Base-by-base conservation (phyloP, 768 basidiomycete species). In the Leccinum barrowsii region DNA sequence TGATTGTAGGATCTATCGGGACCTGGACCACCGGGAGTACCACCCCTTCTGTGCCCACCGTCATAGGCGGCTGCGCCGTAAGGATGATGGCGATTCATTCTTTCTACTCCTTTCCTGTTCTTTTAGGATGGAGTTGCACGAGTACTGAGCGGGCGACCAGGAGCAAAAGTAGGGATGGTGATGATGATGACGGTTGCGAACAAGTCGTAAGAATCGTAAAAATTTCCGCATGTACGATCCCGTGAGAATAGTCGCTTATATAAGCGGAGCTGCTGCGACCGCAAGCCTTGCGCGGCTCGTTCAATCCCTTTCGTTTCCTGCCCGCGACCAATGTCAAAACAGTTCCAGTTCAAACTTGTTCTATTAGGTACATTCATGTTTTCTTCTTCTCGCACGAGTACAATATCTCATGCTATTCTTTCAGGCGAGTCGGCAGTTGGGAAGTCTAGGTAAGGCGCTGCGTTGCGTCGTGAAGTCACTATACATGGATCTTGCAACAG, bases 351-450 rank as follows among this genome's bases (percentile, higher is more conserved):
- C 80, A 98, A 98, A 74, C 89, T 98, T 64, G 96, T 98, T 62
- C 84, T 98, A 49, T 85, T 98, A 61, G 97, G 97, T 92, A 60
- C 40, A 5, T 42, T 0, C 0, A 7, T 63, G 77, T 13, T 19
- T 34, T 30, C 1, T 12, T 4, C n/a, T 21, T 10, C 4, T 49
- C 13, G 2, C 10, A 4, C 44, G 1, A 32, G 3, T n/a, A 2
- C 8, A 5, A 34, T 13, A n/a, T 26, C 62, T 65, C 35, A 70
- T 62, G 11, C 59, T 24, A 48, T 57, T 12, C 32, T 26, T 50
- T 44, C 69, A 97, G 94, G 95, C 67, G 95, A 98, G 79, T 94
- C 92, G 42, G 96, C 97, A 47, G 97, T 99, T 52, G 97, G 97
- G 54, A 99, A 99, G 81, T 92, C 90, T 60, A 92, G 91, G 92